Conservation (phyloP, 768 basidiomycete genomes). For the Pulveroboletus sp. region DNA sequence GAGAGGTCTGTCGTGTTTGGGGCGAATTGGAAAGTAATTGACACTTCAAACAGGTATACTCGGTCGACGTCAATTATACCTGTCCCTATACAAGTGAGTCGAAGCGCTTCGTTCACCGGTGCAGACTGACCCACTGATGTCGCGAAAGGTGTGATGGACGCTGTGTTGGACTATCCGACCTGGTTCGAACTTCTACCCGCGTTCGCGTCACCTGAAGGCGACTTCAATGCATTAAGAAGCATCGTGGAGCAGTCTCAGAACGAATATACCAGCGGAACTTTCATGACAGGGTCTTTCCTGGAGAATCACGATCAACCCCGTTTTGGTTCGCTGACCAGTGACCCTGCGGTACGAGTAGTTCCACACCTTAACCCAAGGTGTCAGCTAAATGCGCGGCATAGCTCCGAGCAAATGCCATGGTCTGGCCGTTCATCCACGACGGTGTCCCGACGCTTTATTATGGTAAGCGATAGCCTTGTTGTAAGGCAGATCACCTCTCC, state of each 20-base stretch:
- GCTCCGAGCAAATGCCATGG: slow-evolving; percentile 44
- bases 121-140: neutral
- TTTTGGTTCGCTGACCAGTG: slow-evolving; percentile 39
- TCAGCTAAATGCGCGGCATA: slow-evolving; percentile 7
- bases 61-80: slow-evolving; percentile 38
- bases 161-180: slow-evolving; percentile 47
- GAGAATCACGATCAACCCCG: slow-evolving; percentile 55
- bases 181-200: slow-evolving; percentile 42
- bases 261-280: slow-evolving; percentile 37
- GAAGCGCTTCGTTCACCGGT: neutral
- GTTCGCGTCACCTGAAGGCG: slow-evolving; percentile 33
- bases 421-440: slow-evolving; percentile 47
- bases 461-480: slow-evolving; percentile 22
- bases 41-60: slow-evolving; percentile 33
- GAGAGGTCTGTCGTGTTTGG: slow-evolving; percentile 38
- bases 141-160: slow-evolving; percentile 36
- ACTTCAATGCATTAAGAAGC: slow-evolving; percentile 29
- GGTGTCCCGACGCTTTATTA: slow-evolving; percentile 51
- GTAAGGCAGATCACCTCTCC: neutral
- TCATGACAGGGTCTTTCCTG: slow-evolving; percentile 44
- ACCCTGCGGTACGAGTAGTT: slow-evolving; percentile 34
- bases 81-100: slow-evolving; percentile 38
- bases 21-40: slow-evolving; percentile 15
- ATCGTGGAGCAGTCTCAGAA: slow-evolving; percentile 30
- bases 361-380: too few species aligned